phyloP scores from a whole-genome alignment of 345 rosid species.

The Eucalyptus virginea region DNA sequence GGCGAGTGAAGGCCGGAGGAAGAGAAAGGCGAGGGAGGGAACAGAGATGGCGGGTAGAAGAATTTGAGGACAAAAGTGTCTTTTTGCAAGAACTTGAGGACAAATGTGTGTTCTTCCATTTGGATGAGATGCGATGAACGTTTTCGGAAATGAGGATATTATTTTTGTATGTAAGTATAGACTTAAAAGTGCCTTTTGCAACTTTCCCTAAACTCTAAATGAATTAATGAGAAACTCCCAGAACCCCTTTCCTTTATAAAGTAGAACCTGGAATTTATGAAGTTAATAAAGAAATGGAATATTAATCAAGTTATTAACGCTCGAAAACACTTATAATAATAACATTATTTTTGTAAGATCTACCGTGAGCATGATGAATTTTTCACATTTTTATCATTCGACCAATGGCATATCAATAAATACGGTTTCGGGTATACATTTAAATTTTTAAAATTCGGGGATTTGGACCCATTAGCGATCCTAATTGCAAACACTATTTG shows the following conservation, averaged over 20 bases:
- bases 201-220: background rate
- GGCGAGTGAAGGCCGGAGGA: no score
- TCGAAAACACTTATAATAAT: background rate
- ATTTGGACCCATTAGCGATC: no score
- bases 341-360: no score
- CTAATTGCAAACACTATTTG: background rate
- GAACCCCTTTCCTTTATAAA: background rate
- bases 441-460: background rate
- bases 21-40: no score
- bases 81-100: background rate
- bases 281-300: background rate
- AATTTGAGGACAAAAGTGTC: background rate
- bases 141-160: background rate
- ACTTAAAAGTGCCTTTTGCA: background rate
- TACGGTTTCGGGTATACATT: background rate
- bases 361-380: background rate
- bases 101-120: background rate
- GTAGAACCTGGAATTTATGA: background rate
- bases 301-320: background rate
- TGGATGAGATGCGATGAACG: background rate
- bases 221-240: background rate
- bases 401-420: background rate
- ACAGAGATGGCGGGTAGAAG: background rate
- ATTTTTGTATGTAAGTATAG: background rate
- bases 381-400: background rate